Conservation (phyloP, 1,284 basidiomycete species). For the Ganoderma resinaceum region DNA sequence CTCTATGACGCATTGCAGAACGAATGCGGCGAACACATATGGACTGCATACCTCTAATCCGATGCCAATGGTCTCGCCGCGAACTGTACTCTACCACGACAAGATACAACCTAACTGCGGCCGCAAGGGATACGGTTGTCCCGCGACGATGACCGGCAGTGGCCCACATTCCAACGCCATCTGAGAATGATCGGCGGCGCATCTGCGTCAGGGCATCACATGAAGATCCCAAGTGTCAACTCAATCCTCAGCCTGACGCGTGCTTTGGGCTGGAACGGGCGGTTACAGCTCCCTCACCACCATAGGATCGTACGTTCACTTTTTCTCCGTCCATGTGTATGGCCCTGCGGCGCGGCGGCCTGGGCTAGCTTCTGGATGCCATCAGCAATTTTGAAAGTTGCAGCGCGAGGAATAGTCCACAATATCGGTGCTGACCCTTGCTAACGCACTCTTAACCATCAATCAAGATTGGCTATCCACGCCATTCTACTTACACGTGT, state of each 20-base stretch:
- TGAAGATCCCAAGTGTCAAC: conserved; percentile 47
- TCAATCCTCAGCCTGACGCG: conserved; percentile 46
- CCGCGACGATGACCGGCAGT: not conserved
- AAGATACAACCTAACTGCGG: not conserved
- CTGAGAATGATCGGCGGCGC: conserved; percentile 49
- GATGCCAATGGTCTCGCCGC: too few relatives aligned
- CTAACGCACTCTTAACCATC: too few relatives aligned
- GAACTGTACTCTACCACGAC: too few relatives aligned
- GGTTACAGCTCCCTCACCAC: conserved; percentile 36
- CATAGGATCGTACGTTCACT: conserved; percentile 42
- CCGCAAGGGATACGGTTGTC: not conserved
- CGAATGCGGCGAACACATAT: too few relatives aligned
- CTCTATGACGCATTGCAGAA: too few relatives aligned
- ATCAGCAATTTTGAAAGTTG: too few relatives aligned
- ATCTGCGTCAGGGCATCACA: conserved; percentile 49
- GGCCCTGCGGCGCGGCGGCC: conserved; percentile 26
- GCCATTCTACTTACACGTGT: too few relatives aligned
- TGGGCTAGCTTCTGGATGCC: too few relatives aligned
- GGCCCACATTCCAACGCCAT: not conserved
- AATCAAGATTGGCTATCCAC: too few relatives aligned
- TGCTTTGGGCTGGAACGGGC: conserved; percentile 43
- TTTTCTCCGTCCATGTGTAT: conserved; percentile 46
- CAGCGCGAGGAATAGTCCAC: too few relatives aligned
- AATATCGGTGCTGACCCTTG: too few relatives aligned
- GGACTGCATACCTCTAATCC: too few relatives aligned